These are phyloP conservation scores for Rutstroemia sp. DNA, from an alignment of 2,329 filamentous ascomycete species.

Conservation along the genomic window DNA sequence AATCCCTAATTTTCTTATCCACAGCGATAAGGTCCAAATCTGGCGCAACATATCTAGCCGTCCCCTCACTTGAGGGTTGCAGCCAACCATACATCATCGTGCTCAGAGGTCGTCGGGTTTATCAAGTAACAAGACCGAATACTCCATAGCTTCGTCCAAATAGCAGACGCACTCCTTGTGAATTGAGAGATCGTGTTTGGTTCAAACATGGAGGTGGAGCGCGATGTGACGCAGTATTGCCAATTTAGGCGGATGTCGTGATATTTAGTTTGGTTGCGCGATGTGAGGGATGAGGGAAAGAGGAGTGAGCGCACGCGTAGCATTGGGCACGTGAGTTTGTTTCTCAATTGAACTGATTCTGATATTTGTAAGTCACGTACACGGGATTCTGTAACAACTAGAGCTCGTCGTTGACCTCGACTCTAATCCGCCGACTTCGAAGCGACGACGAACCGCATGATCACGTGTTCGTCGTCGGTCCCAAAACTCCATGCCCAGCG, in stretches of 20 bases:
- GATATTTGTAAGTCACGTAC: background rate
- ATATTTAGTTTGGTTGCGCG: slow-evolving; percentile 8
- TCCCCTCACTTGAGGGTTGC: background rate
- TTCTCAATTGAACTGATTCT: background rate
- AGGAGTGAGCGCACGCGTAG: background rate
- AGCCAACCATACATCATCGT: background rate
- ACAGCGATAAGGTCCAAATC: background rate
- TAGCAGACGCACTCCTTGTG: background rate
- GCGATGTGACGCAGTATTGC: slow-evolving; percentile 13
- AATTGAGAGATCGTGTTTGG: background rate
- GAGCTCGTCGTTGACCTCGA: background rate
- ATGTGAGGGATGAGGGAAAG: background rate
- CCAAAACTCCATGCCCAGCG: background rate
- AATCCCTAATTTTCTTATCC: background rate
- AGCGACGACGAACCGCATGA: background rate
- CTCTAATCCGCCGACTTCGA: background rate
- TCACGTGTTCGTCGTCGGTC: background rate
- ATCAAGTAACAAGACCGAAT: background rate
- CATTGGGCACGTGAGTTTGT: background rate
- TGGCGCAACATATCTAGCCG: background rate
- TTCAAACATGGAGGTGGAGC: slow-evolving; percentile 4
- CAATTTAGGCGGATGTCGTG: slow-evolving; percentile 19
- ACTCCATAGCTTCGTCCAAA: background rate
- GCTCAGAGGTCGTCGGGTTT: background rate
- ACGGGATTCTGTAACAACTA: background rate